Conservation (phyloP, 768 basidiomycete genomes). For the Phylloporus rhodoxanthus region DNA sequence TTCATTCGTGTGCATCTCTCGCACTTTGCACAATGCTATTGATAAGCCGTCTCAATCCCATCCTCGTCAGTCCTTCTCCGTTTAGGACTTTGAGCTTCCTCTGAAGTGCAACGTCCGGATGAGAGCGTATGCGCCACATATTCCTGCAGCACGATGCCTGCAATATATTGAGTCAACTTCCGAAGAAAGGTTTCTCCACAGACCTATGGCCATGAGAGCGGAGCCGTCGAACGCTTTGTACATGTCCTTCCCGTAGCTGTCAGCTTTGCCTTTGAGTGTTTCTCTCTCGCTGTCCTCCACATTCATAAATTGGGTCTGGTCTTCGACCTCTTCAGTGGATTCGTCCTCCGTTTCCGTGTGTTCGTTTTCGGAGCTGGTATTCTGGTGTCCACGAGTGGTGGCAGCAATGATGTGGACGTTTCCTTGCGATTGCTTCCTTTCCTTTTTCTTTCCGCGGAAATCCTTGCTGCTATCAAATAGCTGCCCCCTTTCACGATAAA, state of each 20-base stretch:
- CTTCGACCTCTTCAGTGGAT: slow-evolving; percentile 13
- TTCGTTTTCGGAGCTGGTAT: slow-evolving; percentile 8
- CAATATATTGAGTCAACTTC: background rate
- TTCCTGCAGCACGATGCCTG: slow-evolving; percentile 68
- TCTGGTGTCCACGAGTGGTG: background rate
- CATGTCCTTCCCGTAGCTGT: slow-evolving; percentile 46
- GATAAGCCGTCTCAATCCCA: background rate
- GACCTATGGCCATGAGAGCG: slow-evolving; percentile 67
- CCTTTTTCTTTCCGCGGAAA: slow-evolving; percentile 41
- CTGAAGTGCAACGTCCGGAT: background rate
- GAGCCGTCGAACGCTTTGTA: slow-evolving; percentile 71
- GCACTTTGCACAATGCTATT: background rate
- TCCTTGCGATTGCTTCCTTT: slow-evolving; percentile 12
- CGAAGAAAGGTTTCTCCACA: slow-evolving; percentile 11
- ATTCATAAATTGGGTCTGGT: slow-evolving; percentile 7
- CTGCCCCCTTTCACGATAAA: slow-evolving; percentile 60
- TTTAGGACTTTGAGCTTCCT: slow-evolving; percentile 4
- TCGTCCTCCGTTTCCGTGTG: slow-evolving; percentile 13
- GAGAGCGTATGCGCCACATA: slow-evolving; percentile 39
- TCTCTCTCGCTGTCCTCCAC: slow-evolving; percentile 8
- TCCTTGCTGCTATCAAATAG: slow-evolving; percentile 46
- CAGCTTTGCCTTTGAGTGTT: slow-evolving; percentile 1
- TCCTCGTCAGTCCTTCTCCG: slow-evolving; percentile 1
- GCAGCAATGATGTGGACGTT: slow-evolving; percentile 22
- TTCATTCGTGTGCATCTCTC: background rate